These are phyloP conservation scores for Protea cynaroides DNA, from an alignment of 164 flowering plant genomes.

Conservation along the genomic window DNA sequence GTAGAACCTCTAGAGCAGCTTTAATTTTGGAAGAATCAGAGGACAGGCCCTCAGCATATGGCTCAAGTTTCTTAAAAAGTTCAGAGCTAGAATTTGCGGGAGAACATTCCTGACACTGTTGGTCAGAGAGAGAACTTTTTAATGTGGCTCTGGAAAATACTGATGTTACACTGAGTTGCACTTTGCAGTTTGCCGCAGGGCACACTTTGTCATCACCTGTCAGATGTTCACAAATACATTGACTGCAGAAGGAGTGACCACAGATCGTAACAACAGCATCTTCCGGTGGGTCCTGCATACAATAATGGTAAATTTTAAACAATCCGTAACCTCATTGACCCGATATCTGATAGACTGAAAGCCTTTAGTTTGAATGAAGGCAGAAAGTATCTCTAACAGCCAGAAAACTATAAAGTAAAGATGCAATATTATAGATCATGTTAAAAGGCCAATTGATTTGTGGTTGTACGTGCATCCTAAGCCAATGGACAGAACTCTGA, in stretches of 20 bases:
- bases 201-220: slow-evolving; percentile 72
- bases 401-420: no score
- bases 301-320: slow-evolving; percentile 3
- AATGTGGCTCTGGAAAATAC: slow-evolving; percentile 62
- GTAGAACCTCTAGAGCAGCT: slow-evolving; percentile 70
- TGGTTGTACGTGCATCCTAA: no score
- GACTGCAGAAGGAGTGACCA: slow-evolving; percentile 89
- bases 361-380: neutral
- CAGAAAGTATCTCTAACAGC: neutral
- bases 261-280: slow-evolving; percentile 84
- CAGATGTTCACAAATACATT: slow-evolving; percentile 75
- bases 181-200: slow-evolving; percentile 63
- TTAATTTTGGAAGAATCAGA: slow-evolving; percentile 70
- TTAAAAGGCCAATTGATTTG: no score
- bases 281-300: slow-evolving; percentile 81
- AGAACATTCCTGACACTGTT: slow-evolving; percentile 21
- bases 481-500: no score
- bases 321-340: neutral
- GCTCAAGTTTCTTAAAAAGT: slow-evolving; percentile 11
- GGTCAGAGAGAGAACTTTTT: slow-evolving; percentile 33
- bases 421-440: no score
- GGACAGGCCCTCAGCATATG: slow-evolving; percentile 13
- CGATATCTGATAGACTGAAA: neutral
- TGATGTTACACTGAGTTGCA: slow-evolving; percentile 42
- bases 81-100: slow-evolving; percentile 22